phyloP scores from a whole-genome alignment of 2,329 filamentous ascomycete genomes.

The Cryphonectria japonica region DNA sequence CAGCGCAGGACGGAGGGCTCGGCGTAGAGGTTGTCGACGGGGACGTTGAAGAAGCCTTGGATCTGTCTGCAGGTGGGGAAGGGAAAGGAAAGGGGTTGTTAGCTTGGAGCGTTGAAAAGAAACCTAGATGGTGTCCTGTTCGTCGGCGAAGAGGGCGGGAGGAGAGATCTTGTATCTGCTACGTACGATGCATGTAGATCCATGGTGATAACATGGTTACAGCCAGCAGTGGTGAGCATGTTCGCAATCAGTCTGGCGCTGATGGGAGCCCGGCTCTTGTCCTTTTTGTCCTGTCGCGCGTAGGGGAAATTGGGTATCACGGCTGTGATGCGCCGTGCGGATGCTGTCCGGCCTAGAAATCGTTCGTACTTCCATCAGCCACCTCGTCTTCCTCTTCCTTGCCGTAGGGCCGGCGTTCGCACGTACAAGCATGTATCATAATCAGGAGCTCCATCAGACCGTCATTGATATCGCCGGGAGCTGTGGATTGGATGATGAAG shows the following conservation, averaged over 20 bases:
- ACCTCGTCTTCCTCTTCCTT: not conserved
- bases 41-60: conserved; percentile 98
- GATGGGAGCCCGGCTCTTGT: conserved; percentile 88
- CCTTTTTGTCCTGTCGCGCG: conserved; percentile 73
- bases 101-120: not conserved
- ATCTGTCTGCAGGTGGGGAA: conserved; percentile 62
- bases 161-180: conserved; percentile 27
- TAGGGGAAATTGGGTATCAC: conserved; percentile 97
- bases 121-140: too few species aligned
- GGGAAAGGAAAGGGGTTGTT: conserved; percentile 68
- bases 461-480: conserved; percentile 96
- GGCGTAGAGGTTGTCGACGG: conserved; percentile 95
- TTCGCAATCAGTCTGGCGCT: conserved; percentile 95
- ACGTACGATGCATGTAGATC: conserved; percentile 88
- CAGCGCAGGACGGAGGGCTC: conserved; percentile 73
- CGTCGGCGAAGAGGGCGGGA: not conserved
- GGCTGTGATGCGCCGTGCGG: conserved; percentile 88
- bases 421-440: conserved; percentile 90
- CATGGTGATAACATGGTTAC: conserved; percentile 83
- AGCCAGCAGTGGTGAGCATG: conserved; percentile 94
- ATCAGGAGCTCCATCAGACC: conserved; percentile 97
- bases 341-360: conserved; percentile 55
- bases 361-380: conserved; percentile 9
- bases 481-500: conserved; percentile 94
- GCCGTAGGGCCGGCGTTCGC: not conserved